Percentiles rank a stretch among this genome's conserved stretches.
These are phyloP conservation scores for Astrocystis sublimbata DNA, from an alignment of 495 filamentous ascomycete genomes.

Conservation along the genomic window DNA sequence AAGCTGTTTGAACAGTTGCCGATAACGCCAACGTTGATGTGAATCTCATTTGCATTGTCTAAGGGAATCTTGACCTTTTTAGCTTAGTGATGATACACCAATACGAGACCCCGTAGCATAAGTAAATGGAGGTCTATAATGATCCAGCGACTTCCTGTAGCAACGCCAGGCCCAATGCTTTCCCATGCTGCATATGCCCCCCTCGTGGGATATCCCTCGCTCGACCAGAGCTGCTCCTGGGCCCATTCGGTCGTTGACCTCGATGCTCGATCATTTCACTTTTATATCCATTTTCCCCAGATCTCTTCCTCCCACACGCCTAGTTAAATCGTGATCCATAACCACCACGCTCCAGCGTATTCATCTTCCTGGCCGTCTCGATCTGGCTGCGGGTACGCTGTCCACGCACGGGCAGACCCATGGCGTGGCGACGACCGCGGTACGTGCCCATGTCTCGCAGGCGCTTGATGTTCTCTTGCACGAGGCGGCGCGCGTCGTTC, in stretches of 20 bases:
- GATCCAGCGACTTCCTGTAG: background rate
- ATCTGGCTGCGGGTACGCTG: constrained; percentile 87
- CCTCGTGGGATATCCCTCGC: background rate
- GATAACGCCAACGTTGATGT: background rate
- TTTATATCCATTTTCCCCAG: background rate
- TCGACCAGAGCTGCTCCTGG: background rate
- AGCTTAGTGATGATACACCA: constrained; percentile 6
- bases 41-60: constrained; percentile 22
- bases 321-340: constrained; percentile 38
- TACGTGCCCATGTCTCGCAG: constrained; percentile 91
- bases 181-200: background rate
- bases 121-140: background rate
- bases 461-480: constrained; percentile 81
- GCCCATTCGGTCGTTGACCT: background rate
- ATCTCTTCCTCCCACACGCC: constrained; percentile 18
- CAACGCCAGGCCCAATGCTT: constrained; percentile 15
- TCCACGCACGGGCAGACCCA: constrained; percentile 82
- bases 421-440: constrained; percentile 85
- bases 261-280: background rate
- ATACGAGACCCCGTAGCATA: constrained; percentile 3
- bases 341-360: constrained; percentile 67
- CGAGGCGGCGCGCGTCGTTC: constrained; percentile 74
- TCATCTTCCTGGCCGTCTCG: constrained; percentile 73
- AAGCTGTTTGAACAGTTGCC: background rate
- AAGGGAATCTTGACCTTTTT: constrained; percentile 6